Evolutionary conservation across 768 basidiomycete species (phyloP), one percentile per base, ranked within the genome.

Genomic region (Kwoniella bestiolae): DNA sequence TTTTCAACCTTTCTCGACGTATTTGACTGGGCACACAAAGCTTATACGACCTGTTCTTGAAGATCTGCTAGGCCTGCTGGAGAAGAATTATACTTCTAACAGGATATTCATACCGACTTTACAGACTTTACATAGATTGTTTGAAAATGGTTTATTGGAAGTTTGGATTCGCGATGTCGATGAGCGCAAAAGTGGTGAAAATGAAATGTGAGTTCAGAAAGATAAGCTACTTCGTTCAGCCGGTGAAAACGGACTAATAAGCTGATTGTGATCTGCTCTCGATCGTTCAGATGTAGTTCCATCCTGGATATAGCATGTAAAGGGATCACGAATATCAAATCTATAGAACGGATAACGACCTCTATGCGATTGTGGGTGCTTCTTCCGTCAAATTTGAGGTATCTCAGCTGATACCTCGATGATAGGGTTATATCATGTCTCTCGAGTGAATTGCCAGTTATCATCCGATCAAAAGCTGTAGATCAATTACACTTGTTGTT

Each of bases 301-400:
- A 77, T 92, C 59, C 80, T 91, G 31, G 73, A 83, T 11, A 81
- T 92, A 53, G 84, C 86, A 29, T 85, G 86, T 18, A 87, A 83
- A 74, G 89, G 89, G 76, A 84, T 91, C 9, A 81, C 83, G 16
- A 86, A 86, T 29, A 79, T 94, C 60, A 96, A 93, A 82, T 95
- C 87, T 67, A 82, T 91, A n/a, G 90, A 90, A 70, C 83, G 95
- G 60, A 88, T 96, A 25, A 84, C 86, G 11, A 87, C 89, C 64
- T 87, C 88, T 3, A 91, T 92, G 91, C 91, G 89, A 79, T 86
- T 91, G 95, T 95, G 72, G 67, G 85, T 82, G 60, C 38, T n/a
- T n/a, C 18, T 16, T 53, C 29, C 57, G 16, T 28, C 8, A 26
- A 34, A 18, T 5, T 35, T 62, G 16, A 38, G n/a, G n/a, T n/a